Percentiles rank a stretch among this genome's conserved stretches.
Conservation (phyloP, 768 basidiomycete genomes). For the Tricholoma bakamatsutake region DNA sequence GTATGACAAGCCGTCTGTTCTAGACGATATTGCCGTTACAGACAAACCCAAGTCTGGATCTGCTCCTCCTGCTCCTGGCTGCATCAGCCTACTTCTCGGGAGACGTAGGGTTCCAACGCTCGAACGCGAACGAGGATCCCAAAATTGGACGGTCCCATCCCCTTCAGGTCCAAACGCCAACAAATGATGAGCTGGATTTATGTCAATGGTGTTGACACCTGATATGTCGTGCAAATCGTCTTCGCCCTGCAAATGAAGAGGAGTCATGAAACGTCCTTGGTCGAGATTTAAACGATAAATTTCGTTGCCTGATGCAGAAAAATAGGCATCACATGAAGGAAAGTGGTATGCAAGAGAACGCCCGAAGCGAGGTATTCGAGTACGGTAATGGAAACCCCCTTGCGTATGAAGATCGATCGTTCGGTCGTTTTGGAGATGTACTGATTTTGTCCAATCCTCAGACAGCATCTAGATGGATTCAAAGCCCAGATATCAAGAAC, state of each 20-base stretch:
- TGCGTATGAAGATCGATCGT: conserved; percentile 93
- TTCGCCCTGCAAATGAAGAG: conserved; percentile 54
- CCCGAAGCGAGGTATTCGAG: conserved; percentile 92
- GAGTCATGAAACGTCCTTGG: conserved; percentile 88
- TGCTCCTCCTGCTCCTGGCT: conserved; percentile 27
- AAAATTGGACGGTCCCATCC: conserved; percentile 85
- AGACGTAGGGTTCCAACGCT: conserved; percentile 65
- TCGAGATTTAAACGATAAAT: conserved; percentile 93
- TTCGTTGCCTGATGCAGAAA: conserved; percentile 81
- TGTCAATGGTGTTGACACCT: conserved; percentile 88
- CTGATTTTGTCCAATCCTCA: conserved; percentile 98
- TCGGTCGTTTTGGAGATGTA: conserved; percentile 95
- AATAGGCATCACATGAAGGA: conserved; percentile 85
- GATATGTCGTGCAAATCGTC: conserved; percentile 49
- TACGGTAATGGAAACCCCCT: conserved; percentile 86
- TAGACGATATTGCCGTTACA: conserved; percentile 81
- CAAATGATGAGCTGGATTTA: conserved; percentile 90
- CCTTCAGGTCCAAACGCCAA: conserved; percentile 88
- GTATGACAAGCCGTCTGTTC: conserved; percentile 86
- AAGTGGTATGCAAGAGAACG: conserved; percentile 90
- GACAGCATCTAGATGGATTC: conserved; percentile 66
- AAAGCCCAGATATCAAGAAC: background rate
- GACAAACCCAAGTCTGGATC: conserved; percentile 35
- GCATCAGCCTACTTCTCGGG: conserved; percentile 47
- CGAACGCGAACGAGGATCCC: conserved; percentile 86